A percentile compares a stretch with the other conserved stretches of the same genome.
Conservation (phyloP, 2,329 filamentous ascomycete species). For the Chrysoporthe puriensis region DNA sequence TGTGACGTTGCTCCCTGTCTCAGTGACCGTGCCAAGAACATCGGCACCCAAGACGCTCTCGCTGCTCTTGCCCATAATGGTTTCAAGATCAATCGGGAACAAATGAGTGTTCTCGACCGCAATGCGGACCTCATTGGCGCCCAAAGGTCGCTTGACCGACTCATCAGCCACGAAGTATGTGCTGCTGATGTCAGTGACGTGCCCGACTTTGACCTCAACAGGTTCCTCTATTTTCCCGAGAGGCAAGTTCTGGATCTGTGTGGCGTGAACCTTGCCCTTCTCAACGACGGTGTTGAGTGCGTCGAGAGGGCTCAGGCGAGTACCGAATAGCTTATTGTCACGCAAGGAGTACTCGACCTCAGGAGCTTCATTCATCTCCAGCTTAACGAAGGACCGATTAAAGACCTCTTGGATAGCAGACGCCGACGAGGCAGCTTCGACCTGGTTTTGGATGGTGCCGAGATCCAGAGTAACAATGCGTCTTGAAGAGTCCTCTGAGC, state of each 20-base stretch:
- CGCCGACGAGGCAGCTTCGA: neutral
- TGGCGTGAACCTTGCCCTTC: conserved; percentile 21
- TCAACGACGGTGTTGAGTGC: conserved; percentile 52
- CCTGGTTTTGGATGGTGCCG: conserved; percentile 1
- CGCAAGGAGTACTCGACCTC: conserved; percentile 51
- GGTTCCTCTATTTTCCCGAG: conserved; percentile 10
- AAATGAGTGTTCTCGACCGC: conserved; percentile 42
- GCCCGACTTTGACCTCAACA: conserved; percentile 29
- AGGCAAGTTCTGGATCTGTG: conserved; percentile 10
- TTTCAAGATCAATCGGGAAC: conserved; percentile 42
- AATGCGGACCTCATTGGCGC: conserved; percentile 45
- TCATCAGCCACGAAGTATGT: conserved; percentile 31
- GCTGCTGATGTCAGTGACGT: conserved; percentile 23
- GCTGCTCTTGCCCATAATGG: conserved; percentile 38
- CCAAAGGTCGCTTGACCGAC: conserved; percentile 29
- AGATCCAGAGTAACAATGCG: conserved; percentile 50
- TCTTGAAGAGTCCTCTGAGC: conserved; percentile 53
- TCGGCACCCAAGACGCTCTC: conserved; percentile 46
- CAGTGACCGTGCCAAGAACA: conserved; percentile 42
- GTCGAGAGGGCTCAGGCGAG: conserved; percentile 47
- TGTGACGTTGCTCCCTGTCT: conserved; percentile 39
- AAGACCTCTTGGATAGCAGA: conserved; percentile 29
- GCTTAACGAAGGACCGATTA: conserved; percentile 33
- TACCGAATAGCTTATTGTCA: conserved; percentile 45
- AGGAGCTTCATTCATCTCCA: conserved; percentile 17